Base-by-base conservation (phyloP, 306 rosid genomes). In the Ziziphus jujuba region DNA sequence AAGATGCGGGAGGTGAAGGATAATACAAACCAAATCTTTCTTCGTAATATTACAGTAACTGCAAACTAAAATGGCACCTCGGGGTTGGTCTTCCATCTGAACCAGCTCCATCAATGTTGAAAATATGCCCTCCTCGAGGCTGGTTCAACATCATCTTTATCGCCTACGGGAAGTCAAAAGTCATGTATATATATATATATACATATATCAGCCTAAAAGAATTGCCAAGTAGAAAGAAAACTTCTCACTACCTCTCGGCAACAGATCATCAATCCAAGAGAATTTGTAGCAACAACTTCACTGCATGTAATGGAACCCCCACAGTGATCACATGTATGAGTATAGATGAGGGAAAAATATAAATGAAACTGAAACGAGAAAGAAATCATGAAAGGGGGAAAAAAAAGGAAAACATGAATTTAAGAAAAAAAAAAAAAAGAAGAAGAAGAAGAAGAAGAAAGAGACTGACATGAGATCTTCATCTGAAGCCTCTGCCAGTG, bases 81-180 rank as follows among this genome's bases (percentile, higher is more conserved):
- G 98, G 98, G 45, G 98, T 92, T 54, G 98, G 98, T 81, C 96
- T 84, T 76, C 98, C 98, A 78, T 92, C 97, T 23, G 98, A 90
- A 83, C 97, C 98, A 14, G 98, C 98, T 70, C 97, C 98, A 65
- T 92, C 98, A 66, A 92, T 87, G 80, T 90, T 92, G 86, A 92
- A 92, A 69, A 92, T 75, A 80, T 90, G 98, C 69, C 69, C 98
- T 97, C 57, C 98, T 97, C 6, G 83, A 62, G 87, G 87, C 73
- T 92, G 97, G 80, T 72, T 81, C 70, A 66, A 81, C 98, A 92
- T 92, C 93, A 90, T 83, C 76, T 87, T 90, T 60, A 92, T 90
- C 74, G 96, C 98, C 98, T 92, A 74, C 66, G 63, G 69, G 69
- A 66, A 82, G 66, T 60, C 59, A 73, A 75, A 45, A 66, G 62